Percentiles rank a stretch among this genome's conserved stretches.
Evolutionary conservation across 495 filamentous ascomycete species (phyloP).

Genomic region (Polyplosphaeria fusca): DNA sequence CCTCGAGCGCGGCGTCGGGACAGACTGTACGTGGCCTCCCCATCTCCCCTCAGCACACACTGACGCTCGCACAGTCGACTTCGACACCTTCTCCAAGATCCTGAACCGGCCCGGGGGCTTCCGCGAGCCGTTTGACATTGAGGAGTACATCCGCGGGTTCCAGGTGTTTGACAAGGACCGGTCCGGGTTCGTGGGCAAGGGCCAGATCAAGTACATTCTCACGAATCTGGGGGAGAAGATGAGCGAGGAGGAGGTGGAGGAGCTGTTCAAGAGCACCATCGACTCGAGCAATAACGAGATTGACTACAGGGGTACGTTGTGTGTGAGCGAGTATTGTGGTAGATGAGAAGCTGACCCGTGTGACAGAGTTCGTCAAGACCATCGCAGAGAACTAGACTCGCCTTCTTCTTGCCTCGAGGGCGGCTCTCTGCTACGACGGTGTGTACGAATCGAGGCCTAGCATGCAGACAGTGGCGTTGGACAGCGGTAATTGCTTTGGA

Average conservation of each 20-base stretch:
- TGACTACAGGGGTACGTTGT: conserved; percentile 76
- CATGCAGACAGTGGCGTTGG: conserved; percentile 21
- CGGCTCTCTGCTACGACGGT: neutral
- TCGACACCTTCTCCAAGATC: conserved; percentile 90
- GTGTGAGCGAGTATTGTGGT: neutral
- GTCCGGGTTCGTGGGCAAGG: conserved; percentile 95
- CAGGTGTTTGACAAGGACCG: conserved; percentile 99
- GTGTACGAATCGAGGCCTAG: conserved; percentile 10
- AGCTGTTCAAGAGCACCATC: conserved; percentile 86
- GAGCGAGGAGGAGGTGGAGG: conserved; percentile 96
- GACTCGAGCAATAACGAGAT: conserved; percentile 92
- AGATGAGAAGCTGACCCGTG: conserved; percentile 7
- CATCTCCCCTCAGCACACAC: neutral
- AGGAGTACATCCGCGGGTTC: conserved; percentile 96
- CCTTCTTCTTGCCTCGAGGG: neutral
- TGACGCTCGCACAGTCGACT: conserved; percentile 69
- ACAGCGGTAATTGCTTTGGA: too few species aligned
- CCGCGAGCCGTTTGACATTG: conserved; percentile 93
- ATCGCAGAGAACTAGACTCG: conserved; percentile 30
- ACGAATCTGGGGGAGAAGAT: conserved; percentile 98
- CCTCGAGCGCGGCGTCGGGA: conserved; percentile 79
- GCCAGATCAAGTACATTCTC: conserved; percentile 91
- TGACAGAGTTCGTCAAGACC: conserved; percentile 30
- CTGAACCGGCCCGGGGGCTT: conserved; percentile 97
- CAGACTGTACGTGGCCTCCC: conserved; percentile 68